Evolutionary conservation across 1,284 basidiomycete genomes (phyloP).

Genomic region (Schizophyllum amplum): DNA sequence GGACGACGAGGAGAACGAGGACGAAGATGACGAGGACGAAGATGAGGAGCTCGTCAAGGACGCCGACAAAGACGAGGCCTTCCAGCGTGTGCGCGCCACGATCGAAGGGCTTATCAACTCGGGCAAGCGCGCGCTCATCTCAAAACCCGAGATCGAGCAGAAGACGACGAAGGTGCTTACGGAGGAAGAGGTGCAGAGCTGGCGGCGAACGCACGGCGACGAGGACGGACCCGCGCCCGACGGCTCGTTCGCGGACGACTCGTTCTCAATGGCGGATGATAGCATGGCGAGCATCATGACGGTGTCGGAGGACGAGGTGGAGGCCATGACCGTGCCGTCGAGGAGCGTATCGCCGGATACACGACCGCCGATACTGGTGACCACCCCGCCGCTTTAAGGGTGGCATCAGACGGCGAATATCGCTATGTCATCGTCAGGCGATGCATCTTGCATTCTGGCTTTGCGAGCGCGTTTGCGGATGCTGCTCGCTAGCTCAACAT

Average conservation of each 20-base stretch:
- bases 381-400: neutral
- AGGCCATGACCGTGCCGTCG: constrained; percentile 22
- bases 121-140: constrained; percentile 54
- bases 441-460: no score
- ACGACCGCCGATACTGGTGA: neutral
- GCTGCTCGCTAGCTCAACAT: no score
- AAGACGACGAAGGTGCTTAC: constrained; percentile 59
- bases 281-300: constrained; percentile 14
- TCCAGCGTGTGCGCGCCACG: constrained; percentile 18
- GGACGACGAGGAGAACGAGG: constrained; percentile 27
- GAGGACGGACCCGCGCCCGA: constrained; percentile 19
- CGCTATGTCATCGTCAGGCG: no score
- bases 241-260: constrained; percentile 24
- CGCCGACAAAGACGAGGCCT: constrained; percentile 26
- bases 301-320: constrained; percentile 28
- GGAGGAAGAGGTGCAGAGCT: constrained; percentile 49
- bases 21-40: constrained; percentile 34
- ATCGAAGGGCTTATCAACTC: constrained; percentile 61
- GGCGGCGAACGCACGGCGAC: constrained; percentile 17
- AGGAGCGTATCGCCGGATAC: neutral
- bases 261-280: constrained; percentile 21
- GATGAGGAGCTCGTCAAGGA: constrained; percentile 34
- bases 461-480: no score
- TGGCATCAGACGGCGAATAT: neutral
- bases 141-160: constrained; percentile 39